Evolutionary conservation across 371 early-diverging fungal genomes (phyloP), one percentile per base, ranked within the genome.

Genomic region (Saksenaea oblongispora): DNA sequence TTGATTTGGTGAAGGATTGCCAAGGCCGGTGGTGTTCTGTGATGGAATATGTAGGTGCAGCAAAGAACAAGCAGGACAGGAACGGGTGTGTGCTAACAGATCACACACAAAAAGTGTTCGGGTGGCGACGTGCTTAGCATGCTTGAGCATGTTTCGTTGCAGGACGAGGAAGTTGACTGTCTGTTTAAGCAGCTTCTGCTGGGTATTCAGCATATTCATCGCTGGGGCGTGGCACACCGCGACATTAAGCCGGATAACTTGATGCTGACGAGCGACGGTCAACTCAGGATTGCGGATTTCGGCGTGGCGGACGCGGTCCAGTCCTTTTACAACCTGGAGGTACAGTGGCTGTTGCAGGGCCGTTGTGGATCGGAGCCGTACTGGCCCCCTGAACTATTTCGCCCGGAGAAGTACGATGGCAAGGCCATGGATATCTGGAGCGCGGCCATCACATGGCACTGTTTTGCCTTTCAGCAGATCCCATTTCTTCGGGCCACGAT

Each of bases 201-300:
- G 17, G 94, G 89, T 0, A 60, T 95, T 18, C 69, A 83, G 18
- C 91, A 93, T 73, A 63, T 94, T 56, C 95, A 94, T 67, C 57
- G 63, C 22, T 68, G 84, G 31, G 85, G 85, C 9, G 89, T 94
- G 8, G 89, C 91, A 17, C 94, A 94, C 63, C 80, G 94, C 57
- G 92, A 92, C 59, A 79, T 92, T 42, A 92, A 92, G 58, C 90
- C 89, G 0, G 79, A 79, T 37, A 92, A 90, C 60, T 74, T 87
- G 9, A 66, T 91, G 54, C 63, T 92, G 63, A 87, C 85, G 56
- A 64, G 75, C 8, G 57, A 69, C 13, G 87, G 85, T 28, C 72
- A 81, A 2, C 73, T 88, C 65, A 89, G 89, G 73, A 77, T 89
- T 31, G 85, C 87, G 5, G 90, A 89, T 61, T 90, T 89, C 66